Evolutionary conservation across 805 yeast genomes (phyloP).

Genomic region (Candida tallmaniae): DNA sequence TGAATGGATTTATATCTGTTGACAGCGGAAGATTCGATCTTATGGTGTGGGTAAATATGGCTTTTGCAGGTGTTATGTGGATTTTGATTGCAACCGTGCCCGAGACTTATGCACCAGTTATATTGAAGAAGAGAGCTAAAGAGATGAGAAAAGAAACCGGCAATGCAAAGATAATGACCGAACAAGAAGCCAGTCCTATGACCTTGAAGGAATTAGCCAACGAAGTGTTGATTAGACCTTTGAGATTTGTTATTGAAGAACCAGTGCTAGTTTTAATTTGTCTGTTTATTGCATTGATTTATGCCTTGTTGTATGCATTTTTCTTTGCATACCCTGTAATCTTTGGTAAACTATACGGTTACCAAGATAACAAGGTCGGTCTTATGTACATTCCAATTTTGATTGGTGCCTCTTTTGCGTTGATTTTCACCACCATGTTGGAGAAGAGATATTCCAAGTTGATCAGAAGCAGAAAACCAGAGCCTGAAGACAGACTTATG

Average conservation of each 20-base stretch:
- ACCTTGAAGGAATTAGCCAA: constrained; percentile 63
- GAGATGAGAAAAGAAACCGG: constrained; percentile 75
- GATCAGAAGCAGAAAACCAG: constrained; percentile 52
- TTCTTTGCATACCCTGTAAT: constrained; percentile 95
- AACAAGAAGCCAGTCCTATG: constrained; percentile 81
- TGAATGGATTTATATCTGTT: constrained; percentile 79
- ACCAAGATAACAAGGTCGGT: constrained; percentile 73
- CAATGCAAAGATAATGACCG: constrained; percentile 81
- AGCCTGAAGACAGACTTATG: constrained; percentile 74
- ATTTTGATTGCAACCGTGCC: constrained; percentile 61
- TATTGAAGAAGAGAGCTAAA: constrained; percentile 62
- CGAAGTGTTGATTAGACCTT: constrained; percentile 74
- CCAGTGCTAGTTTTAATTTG: constrained; percentile 84
- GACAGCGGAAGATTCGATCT: constrained; percentile 65
- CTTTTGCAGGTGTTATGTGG: constrained; percentile 85
- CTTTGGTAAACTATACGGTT: constrained; percentile 71
- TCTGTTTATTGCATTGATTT: constrained; percentile 81
- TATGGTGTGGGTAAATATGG: constrained; percentile 89
- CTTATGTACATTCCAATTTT: constrained; percentile 86
- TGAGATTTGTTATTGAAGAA: constrained; percentile 71
- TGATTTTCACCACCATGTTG: constrained; percentile 67
- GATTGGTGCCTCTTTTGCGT: constrained; percentile 77
- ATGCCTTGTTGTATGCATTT: constrained; percentile 87
- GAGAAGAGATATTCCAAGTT: constrained; percentile 58
- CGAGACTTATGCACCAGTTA: constrained; percentile 88